Percentiles rank a stretch among this genome's conserved stretches.
Evolutionary conservation across 108 stramenopile genomes (phyloP).

Genomic region (Parietichytrium sp.): DNA sequence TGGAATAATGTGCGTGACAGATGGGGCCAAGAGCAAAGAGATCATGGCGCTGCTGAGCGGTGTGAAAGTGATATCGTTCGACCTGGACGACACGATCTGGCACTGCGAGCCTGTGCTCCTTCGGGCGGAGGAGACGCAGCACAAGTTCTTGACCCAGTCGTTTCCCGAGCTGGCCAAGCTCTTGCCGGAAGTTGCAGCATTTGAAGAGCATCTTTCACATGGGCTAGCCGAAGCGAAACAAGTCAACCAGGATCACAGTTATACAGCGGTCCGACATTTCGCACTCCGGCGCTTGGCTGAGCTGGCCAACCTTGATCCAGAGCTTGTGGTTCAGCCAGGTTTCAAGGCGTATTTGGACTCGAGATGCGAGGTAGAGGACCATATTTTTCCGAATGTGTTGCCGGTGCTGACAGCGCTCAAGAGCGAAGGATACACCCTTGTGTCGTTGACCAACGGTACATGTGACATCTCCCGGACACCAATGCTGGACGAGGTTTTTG

Average conservation of each 20-base stretch:
- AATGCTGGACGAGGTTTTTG: background rate
- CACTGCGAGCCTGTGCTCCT: background rate
- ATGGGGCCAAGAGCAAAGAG: no score
- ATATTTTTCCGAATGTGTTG: background rate
- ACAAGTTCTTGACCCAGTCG: background rate
- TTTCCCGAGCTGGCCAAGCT: slow-evolving; percentile 25
- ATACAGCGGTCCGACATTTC: background rate
- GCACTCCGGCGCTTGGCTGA: background rate
- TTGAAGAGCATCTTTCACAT: no score
- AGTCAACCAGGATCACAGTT: background rate
- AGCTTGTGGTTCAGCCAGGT: background rate
- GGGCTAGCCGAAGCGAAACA: background rate
- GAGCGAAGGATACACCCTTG: background rate
- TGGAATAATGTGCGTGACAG: no score
- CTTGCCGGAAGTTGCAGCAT: no score
- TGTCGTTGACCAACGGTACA: background rate
- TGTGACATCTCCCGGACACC: background rate
- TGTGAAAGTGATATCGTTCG: slow-evolving; percentile 19
- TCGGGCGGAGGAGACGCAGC: background rate
- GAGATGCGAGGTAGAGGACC: background rate
- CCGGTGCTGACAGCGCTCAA: background rate
- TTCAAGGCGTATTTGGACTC: background rate
- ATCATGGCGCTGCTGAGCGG: no score
- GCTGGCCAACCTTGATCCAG: background rate
- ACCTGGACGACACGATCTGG: slow-evolving; percentile 23